Base-by-base conservation (phyloP, 2,329 filamentous ascomycete species). In the Colletotrichum sp. region DNA sequence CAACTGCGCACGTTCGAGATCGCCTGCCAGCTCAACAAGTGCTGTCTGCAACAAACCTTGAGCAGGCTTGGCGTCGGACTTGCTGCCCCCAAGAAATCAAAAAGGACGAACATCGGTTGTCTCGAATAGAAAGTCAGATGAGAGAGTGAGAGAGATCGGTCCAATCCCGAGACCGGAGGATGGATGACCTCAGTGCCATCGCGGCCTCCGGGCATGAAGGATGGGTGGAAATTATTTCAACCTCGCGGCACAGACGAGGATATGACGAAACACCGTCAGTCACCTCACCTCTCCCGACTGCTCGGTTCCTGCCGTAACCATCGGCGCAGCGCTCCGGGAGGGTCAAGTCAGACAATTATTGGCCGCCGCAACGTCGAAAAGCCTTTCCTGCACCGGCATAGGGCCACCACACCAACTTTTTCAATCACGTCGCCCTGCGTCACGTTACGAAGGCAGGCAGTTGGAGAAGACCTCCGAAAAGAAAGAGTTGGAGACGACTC, bases 261-360 rank as follows among this genome's bases (percentile, higher is more conserved):
- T 60, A 64, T 73, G 70, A 75, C 69, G 73, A 75, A 75, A 75
- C 70, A 64, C 39, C 32, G 43, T 43, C 73, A 73, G 52, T 73
- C 56, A 52, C 39, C 39, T 43, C 39, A 43, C 48, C 70, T 65
- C 73, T 75, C 48, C 70, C 73, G 64, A 69, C 32, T 69, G 43
- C 36, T 75, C 70, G 73, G 73, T 67, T 75, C 70, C 73, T 75
- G 70, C 70, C 64, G 73, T 64, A 48, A 64, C 32, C 71, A 66
- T 36, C 39, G 64, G 34, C 70, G 27, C 58, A 68, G 27, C 18
- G 27, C 56, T 75, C 64, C 30, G 61, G 56, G 64, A 75, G 43
- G 43, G 73, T 55, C 43, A 6, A 73, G 28, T 68, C 32, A 34
- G 34, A 58, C 64, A 58, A 32, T 55, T 55, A 68, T 68, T 68